Conservation (phyloP, 257 asterid species). For the Eucommia ulmoides region DNA sequence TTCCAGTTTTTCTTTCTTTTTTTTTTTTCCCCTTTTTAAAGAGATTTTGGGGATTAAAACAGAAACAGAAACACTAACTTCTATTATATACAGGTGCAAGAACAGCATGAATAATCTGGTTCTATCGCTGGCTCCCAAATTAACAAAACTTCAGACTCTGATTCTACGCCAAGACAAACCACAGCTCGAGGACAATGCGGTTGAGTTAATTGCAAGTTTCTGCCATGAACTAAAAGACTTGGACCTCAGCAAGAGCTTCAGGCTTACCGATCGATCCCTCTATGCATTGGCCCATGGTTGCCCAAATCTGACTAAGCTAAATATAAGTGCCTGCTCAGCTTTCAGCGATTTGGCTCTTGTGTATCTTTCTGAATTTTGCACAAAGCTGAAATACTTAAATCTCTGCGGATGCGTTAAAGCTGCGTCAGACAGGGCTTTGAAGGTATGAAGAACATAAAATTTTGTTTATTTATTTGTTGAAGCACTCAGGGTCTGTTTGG, state of each 20-base stretch:
- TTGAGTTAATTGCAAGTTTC: constrained; percentile 47
- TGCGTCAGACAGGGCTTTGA: constrained; percentile 80
- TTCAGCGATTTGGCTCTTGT: constrained; percentile 81
- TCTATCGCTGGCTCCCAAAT: constrained; percentile 57
- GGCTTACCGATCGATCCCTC: constrained; percentile 68
- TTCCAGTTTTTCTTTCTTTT: no score
- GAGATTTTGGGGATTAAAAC: no score
- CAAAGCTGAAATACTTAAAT: constrained; percentile 55
- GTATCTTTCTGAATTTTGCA: constrained; percentile 51
- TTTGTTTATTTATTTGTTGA: not conserved
- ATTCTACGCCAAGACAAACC: constrained; percentile 71
- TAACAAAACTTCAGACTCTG: constrained; percentile 62
- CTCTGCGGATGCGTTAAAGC: constrained; percentile 88
- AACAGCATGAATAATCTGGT: constrained; percentile 75
- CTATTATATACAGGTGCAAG: constrained; percentile 85
- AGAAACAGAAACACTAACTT: no score
- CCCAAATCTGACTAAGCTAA: constrained; percentile 59
- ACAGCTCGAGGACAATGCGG: constrained; percentile 67
- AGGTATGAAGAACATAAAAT: constrained; percentile 28
- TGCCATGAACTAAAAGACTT: constrained; percentile 77
- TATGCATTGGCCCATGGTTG: constrained; percentile 77
- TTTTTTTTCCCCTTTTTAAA: no score
- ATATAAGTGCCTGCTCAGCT: constrained; percentile 81
- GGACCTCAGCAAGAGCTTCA: constrained; percentile 87
- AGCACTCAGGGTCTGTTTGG: not conserved